These are phyloP conservation scores for Lasiodiplodia theobromae DNA, from an alignment of 2,329 filamentous ascomycete species.

Conservation along the genomic window DNA sequence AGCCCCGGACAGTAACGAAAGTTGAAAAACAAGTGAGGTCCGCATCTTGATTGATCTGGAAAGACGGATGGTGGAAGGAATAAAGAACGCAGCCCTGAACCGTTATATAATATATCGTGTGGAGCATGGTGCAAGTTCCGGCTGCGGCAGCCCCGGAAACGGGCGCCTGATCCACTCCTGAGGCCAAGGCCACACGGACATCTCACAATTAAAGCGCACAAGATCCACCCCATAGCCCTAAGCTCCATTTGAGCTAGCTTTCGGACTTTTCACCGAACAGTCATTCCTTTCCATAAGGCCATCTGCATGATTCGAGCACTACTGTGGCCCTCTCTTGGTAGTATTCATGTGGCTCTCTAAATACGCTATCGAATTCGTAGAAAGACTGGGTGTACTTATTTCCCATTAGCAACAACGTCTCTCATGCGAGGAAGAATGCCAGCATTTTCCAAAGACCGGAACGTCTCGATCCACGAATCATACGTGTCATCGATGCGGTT, in stretches of 20 bases:
- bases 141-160: background rate
- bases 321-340: background rate
- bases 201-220: background rate
- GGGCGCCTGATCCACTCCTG: background rate
- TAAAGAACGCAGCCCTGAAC: no score
- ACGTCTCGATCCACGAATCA: constrained; percentile 11
- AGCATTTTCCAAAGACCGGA: constrained; percentile 24
- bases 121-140: constrained; percentile 10
- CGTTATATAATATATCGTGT: background rate
- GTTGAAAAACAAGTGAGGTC: background rate
- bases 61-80: background rate
- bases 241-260: background rate
- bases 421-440: constrained; percentile 6
- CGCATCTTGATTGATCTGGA: background rate
- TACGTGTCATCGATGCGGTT: background rate
- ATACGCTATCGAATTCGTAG: background rate
- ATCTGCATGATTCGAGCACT: background rate
- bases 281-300: background rate
- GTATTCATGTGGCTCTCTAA: background rate
- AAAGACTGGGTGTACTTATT: background rate
- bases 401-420: background rate
- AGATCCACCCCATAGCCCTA: background rate
- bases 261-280: background rate
- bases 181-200: background rate
- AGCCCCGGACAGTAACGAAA: background rate